Base-by-base conservation (phyloP, 176 grass and related monocot genomes). In the Cocos nucifera region DNA sequence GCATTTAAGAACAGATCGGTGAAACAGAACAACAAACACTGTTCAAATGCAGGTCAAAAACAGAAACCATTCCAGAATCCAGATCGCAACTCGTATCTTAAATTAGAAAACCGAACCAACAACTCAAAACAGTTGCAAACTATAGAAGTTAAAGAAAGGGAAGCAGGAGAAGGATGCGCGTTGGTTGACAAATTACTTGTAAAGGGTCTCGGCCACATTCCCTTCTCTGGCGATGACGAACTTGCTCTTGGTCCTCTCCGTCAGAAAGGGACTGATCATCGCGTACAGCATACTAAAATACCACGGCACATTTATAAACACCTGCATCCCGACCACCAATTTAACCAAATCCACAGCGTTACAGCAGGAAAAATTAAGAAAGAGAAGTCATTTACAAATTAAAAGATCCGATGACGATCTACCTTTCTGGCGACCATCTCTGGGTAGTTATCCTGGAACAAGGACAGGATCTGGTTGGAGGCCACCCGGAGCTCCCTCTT, bases 361-460 rank as follows among this genome's bases (percentile, higher is more conserved):
- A 44, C 35, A 14, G 2, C 35, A 3, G 28, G 0, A 14, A 44
- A 44, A 14, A 44, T 3, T 14, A 44, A 44, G 35, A 9, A 14
- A 44, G 35, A 44, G 3, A 27, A 27, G 26, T 27, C 26, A 27
- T 27, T 27, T 27, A 1, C 26, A 27, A 4, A 27, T 27, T 27
- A 12, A 12, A 12, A 0, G 28, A 6, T 6, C 28, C 5, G 0
- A 30, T 30, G 3, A 44, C 1, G 8, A 44, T 44, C 5, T 61
- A 95, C 92, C 92, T 97, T 97, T 66, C 87, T 77, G 8, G 92
- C 84, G 49, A 97, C 92, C 87, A 97, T 81, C 79, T 97, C 92
- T 3, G 87, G 92, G 73, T 97, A 97, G 64, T 97, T 97, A 66
- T 97, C 92, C 87, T 91, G 87, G 81, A 97, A 97, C 24, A 97